Evolutionary conservation across 129 eudicot species (phyloP).

Genomic region (Kitagawia praeruptora): DNA sequence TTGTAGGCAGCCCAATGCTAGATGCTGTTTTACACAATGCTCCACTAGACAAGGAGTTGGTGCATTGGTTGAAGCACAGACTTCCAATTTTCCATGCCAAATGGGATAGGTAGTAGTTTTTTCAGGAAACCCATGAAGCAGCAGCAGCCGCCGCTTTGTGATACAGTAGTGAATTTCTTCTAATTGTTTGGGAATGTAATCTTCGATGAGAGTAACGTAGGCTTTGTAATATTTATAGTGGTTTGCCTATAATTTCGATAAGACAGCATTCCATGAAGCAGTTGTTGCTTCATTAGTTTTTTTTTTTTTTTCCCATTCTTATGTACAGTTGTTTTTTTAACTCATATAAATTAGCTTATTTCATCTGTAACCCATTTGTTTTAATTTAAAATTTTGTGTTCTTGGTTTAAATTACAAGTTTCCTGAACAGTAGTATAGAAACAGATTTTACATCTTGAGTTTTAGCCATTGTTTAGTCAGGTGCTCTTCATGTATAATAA

Average conservation of each 20-base stretch:
- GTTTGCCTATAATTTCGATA: neutral
- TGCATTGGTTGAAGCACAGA: slow-evolving; percentile 88
- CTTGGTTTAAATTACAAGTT: neutral
- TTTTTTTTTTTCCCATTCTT: neutral
- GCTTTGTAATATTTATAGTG: slow-evolving; percentile 1
- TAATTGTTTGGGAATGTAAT: slow-evolving; percentile 4
- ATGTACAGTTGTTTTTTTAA: neutral
- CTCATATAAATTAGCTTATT: neutral
- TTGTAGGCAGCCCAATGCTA: slow-evolving; percentile 90
- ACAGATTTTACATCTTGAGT: neutral
- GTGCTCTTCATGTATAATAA: neutral
- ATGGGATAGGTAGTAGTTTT: slow-evolving; percentile 64
- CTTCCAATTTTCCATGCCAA: slow-evolving; percentile 72
- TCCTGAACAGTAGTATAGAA: neutral
- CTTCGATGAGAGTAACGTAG: neutral
- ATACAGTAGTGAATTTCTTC: slow-evolving; percentile 5
- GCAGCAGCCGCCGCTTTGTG: neutral
- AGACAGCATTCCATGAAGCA: neutral
- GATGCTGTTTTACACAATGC: slow-evolving; percentile 57
- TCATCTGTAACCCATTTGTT: neutral
- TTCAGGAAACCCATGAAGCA: neutral
- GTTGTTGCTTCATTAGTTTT: neutral
- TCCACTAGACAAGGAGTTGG: slow-evolving; percentile 67
- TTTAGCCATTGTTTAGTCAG: neutral
- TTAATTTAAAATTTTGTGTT: slow-evolving; percentile 21